A percentile compares a stretch with the other conserved stretches of the same genome.
Evolutionary conservation across 768 basidiomycete genomes (phyloP).

Genomic region (Piloderma croceum): DNA sequence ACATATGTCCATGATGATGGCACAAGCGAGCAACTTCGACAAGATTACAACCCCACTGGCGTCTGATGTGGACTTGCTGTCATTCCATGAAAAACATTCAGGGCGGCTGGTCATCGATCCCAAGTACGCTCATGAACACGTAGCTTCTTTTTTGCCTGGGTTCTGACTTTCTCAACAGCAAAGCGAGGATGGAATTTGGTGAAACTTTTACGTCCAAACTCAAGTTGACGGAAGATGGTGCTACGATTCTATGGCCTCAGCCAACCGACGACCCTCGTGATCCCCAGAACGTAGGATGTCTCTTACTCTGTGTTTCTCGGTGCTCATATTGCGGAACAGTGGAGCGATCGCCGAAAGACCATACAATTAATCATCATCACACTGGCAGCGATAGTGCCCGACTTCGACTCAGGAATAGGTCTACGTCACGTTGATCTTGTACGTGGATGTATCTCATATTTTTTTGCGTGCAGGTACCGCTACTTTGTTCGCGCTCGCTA

Average conservation of each 20-base stretch:
- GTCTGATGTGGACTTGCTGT: constrained; percentile 28
- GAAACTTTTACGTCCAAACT: constrained; percentile 46
- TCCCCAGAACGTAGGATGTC: constrained; percentile 52
- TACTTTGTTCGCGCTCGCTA: constrained; percentile 53
- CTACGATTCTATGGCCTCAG: constrained; percentile 64
- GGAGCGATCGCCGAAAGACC: not conserved
- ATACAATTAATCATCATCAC: not conserved
- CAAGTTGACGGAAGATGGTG: constrained; percentile 53
- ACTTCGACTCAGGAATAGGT: constrained; percentile 66
- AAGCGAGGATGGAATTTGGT: constrained; percentile 60
- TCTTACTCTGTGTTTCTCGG: not conserved
- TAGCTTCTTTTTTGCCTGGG: not conserved
- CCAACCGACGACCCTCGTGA: constrained; percentile 56
- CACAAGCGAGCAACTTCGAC: too few species aligned
- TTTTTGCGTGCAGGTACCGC: constrained; percentile 43
- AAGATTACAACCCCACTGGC: too few species aligned
- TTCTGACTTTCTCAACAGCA: constrained; percentile 40
- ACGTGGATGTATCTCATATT: too few species aligned
- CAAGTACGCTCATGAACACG: constrained; percentile 35
- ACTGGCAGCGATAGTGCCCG: too few species aligned
- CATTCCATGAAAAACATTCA: constrained; percentile 49
- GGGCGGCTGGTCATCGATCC: constrained; percentile 62
- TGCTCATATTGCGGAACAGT: not conserved
- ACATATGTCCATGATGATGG: too few species aligned
- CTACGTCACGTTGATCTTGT: constrained; percentile 7